phyloP scores from a whole-genome alignment of 345 rosid genomes.

The Orychophragmus violaceus region DNA sequence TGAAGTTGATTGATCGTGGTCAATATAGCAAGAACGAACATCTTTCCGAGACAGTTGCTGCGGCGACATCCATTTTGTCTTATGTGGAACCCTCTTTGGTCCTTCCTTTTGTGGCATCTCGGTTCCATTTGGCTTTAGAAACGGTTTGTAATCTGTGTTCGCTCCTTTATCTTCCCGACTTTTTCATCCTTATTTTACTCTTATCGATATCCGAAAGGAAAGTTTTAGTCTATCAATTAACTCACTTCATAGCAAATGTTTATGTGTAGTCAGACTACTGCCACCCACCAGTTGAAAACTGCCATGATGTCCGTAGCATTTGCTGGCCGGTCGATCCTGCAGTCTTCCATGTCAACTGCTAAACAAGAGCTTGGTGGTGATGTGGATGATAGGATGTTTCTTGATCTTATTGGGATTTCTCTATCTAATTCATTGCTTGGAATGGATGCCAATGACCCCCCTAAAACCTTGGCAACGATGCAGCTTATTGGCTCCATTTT shows the following conservation, averaged over 20 bases:
- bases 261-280: conserved; percentile 87
- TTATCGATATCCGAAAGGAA: neutral
- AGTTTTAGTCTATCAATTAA: conserved; percentile 30
- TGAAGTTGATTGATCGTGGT: conserved; percentile 92
- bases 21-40: conserved; percentile 98
- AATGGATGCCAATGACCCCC: conserved; percentile 99
- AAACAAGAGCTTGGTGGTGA: conserved; percentile 51
- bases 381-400: conserved; percentile 37
- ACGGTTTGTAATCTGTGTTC: conserved; percentile 51
- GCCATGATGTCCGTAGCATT: conserved; percentile 95
- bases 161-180: conserved; percentile 3
- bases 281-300: conserved; percentile 98
- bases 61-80: conserved; percentile 85
- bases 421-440: conserved; percentile 94
- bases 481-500: conserved; percentile 95
- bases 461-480: conserved; percentile 94
- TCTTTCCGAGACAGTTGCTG: conserved; percentile 97
- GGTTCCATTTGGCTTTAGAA: conserved; percentile 96
- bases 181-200: neutral
- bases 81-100: conserved; percentile 94
- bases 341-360: conserved; percentile 54
- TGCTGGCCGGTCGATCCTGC: conserved; percentile 88
- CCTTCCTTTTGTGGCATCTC: conserved; percentile 91
- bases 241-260: conserved; percentile 40
- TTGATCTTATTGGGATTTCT: conserved; percentile 71